phyloP scores from a whole-genome alignment of 768 basidiomycete species.

The Saitozyma sp. region DNA sequence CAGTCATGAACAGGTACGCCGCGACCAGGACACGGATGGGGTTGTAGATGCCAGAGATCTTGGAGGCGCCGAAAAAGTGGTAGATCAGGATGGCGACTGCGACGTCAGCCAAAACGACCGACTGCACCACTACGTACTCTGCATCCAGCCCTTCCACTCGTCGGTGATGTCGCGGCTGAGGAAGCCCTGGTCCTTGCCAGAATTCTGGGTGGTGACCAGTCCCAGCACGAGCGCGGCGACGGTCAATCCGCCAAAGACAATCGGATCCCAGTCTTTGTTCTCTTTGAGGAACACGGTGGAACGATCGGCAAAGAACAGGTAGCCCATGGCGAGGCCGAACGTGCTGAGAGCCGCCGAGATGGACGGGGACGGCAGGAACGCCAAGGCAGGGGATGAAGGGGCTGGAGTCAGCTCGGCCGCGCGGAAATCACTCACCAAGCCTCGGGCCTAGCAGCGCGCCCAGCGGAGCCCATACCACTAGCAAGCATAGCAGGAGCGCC shows the following conservation, averaged over 20 bases:
- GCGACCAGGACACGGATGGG: conserved; percentile 85
- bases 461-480: conserved; percentile 58
- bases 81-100: conserved; percentile 87
- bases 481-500: conserved; percentile 34
- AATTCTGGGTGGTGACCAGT: conserved; percentile 64
- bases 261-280: conserved; percentile 75
- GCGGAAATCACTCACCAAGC: conserved; percentile 36
- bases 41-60: conserved; percentile 89
- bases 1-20: conserved; percentile 88
- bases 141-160: conserved; percentile 99
- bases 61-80: conserved; percentile 86
- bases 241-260: conserved; percentile 64
- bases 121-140: conserved; percentile 61
- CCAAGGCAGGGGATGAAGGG: conserved; percentile 20
- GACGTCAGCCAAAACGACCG: conserved; percentile 12
- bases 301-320: conserved; percentile 79
- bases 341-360: conserved; percentile 59
- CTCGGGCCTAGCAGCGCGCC: conserved; percentile 53
- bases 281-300: conserved; percentile 85
- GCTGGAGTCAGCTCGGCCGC: conserved; percentile 12
- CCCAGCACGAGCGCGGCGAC: conserved; percentile 63
- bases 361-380: conserved; percentile 33
- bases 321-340: conserved; percentile 66
- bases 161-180: conserved; percentile 90
- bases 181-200: conserved; percentile 81